Evolutionary conservation across 768 basidiomycete species (phyloP), one percentile per base, ranked within the genome.

Genomic region (Lactifluus subvellereus): DNA sequence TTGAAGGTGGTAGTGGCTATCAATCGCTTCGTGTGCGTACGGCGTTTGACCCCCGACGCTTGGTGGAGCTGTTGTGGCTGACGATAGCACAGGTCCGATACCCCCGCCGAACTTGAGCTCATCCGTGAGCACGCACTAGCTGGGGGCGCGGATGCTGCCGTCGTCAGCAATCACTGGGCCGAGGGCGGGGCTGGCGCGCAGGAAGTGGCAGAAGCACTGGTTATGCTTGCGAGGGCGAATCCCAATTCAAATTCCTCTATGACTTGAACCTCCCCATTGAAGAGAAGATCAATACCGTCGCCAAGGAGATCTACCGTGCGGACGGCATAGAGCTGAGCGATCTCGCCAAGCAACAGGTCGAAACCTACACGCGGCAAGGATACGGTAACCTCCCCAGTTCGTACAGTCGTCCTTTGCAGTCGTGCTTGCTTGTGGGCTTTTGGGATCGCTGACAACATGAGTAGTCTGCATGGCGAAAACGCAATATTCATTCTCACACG

Each of bases 81-180:
- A 57, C 37, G 13, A 32, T 54, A 54, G 56, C 64, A 1, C 66
- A 96, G 94, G 3, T 85, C 91, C 65, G 96, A 98, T 74, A 90
- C 96, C 8, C 79, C 82, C 16, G 93, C 95, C 35, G 96, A 98
- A 71, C 83, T 97, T 45, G 85, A 85, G 57, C 85, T 98, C 58
- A 81, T 99, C 50, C 87, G 87, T 57, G 80, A 88, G 67, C 81
- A 88, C 72, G 83, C 95, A 13, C 80, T 94, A 38, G 81, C 82
- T 51, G 91, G 86, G 8, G 96, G 96, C 45, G 96, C 96, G 20
- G 93, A 99, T 73, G 91, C 89, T 57, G 96, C 96, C 40, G 87
- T 98, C 3, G 87, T 97, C 66, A 93, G 90, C 75, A 96, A 89
- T 77, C 97, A 98, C 78, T 99, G 97, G 96, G 96, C 95, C 20